A percentile compares a stretch with the other conserved stretches of the same genome.
Conservation (phyloP, 345 rosid genomes). For the Camelina hispida region DNA sequence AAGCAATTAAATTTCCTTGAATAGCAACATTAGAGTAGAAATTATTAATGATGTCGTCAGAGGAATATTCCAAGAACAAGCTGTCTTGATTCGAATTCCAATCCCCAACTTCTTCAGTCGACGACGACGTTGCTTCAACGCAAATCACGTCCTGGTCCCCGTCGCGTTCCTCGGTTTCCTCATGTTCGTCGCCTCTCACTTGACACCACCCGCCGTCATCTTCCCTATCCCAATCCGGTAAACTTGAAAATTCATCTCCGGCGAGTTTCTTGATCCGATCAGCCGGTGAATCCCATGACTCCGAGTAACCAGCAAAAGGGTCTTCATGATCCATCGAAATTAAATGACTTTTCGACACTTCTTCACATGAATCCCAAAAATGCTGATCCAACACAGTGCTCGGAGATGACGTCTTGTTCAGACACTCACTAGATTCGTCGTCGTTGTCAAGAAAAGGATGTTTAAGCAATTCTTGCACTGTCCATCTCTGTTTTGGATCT, state of each 20-base stretch:
- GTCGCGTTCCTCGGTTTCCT: conserved; percentile 35
- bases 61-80: conserved; percentile 43
- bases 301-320: conserved; percentile 27
- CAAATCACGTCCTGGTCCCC: conserved; percentile 26
- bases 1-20: conserved; percentile 13
- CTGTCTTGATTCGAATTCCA: conserved; percentile 45
- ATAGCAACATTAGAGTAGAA: conserved; percentile 14
- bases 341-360: conserved; percentile 39
- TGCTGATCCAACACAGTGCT: conserved; percentile 68
- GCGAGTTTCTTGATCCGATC: conserved; percentile 56
- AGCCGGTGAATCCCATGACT: conserved; percentile 32
- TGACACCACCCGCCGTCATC: conserved; percentile 63
- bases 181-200: conserved; percentile 55
- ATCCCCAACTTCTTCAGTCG: conserved; percentile 35
- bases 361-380: conserved; percentile 65
- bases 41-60: conserved; percentile 30
- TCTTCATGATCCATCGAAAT: conserved; percentile 32
- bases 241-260: conserved; percentile 23
- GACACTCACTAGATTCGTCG: not conserved
- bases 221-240: conserved; percentile 47
- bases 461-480: conserved; percentile 60
- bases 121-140: conserved; percentile 36
- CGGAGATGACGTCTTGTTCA: conserved; percentile 54
- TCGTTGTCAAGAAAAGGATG: conserved; percentile 62
- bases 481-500: conserved; percentile 67